Base-by-base conservation (phyloP, 306 rosid genomes). In the barrel medic (Medicago truncatula) region DNA sequence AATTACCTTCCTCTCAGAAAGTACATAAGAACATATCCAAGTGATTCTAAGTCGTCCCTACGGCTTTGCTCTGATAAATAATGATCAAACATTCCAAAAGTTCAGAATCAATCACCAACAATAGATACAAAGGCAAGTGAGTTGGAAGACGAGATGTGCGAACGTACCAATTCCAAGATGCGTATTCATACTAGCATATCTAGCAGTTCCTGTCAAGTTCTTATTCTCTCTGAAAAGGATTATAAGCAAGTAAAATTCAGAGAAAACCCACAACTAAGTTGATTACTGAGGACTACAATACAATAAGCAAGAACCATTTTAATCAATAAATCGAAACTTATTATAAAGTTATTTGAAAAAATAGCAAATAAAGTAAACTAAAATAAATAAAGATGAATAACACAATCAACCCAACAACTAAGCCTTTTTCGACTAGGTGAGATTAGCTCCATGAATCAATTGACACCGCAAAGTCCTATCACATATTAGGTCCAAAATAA, bases 121-220 rank as follows among this genome's bases (percentile, higher is more conserved):
- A 58, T 57, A 60, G 61, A 71, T 67, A 23, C 7, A 46, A 60
- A 74, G 74, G 43, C 50, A 82, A 60, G 62, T 67, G 59, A 47
- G 46, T 71, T 15, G n/a, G 40, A 67, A 38, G 63, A 73, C 56
- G 66, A 79, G 74, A 57, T 53, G 23, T 62, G 50, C 64, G 52
- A 52, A 31, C 83, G 61, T 83, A 92, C 97, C 97, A 75, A 95
- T 95, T 85, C 98, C 98, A 70, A 91, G 94, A 84, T 94, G 98
- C 67, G 98, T 92, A 80, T 94, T 94, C 97, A 92, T 88, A 83
- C 98, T 95, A 41, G 98, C 98, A 85, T 92, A 95, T 87, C 98
- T 92, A 28, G 97, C 98, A 41, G 98, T 95, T 81, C 98, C 97
- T 1, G 97, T 95, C 90, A 95, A 87, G 87, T 90, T 95, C 87